Evolutionary conservation across 768 basidiomycete species (phyloP).

Genomic region (Naganishia vishniacii): DNA sequence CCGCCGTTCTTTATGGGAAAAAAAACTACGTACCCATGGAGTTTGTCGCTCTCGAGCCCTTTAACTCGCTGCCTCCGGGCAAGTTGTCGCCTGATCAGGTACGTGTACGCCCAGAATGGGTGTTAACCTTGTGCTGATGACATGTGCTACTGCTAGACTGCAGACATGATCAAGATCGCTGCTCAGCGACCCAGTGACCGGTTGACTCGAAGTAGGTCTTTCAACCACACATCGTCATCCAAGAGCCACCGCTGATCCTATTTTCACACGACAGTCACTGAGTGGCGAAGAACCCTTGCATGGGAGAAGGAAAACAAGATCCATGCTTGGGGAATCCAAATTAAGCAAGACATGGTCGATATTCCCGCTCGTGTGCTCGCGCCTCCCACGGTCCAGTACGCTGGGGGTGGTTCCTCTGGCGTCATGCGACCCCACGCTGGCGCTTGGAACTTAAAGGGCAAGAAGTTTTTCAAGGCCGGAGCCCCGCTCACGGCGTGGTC

Average conservation of each 20-base stretch:
- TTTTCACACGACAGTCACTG: constrained; percentile 23
- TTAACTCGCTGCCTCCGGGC: constrained; percentile 43
- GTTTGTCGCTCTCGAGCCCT: constrained; percentile 40
- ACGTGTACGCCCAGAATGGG: background rate
- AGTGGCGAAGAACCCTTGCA: constrained; percentile 40
- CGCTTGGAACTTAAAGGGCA: constrained; percentile 44
- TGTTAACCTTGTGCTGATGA: background rate
- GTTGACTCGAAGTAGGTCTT: constrained; percentile 27
- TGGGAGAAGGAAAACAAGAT: constrained; percentile 40
- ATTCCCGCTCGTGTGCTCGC: constrained; percentile 41
- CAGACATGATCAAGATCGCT: constrained; percentile 45
- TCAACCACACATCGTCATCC: constrained; percentile 18
- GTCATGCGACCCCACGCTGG: constrained; percentile 32
- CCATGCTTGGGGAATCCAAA: constrained; percentile 44
- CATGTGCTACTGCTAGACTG: background rate
- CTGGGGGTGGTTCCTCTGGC: constrained; percentile 16
- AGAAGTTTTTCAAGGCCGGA: constrained; percentile 36
- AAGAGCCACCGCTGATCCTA: background rate
- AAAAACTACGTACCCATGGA: constrained; percentile 46
- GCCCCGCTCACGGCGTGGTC: constrained; percentile 42
- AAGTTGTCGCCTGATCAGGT: constrained; percentile 39
- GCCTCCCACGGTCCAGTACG: constrained; percentile 39
- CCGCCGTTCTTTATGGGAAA: constrained; percentile 37
- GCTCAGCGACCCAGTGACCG: constrained; percentile 45
- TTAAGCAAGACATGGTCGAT: constrained; percentile 36